Percentiles rank a stretch among this genome's conserved stretches.
These are phyloP conservation scores for Cyberlindnera misumaiensis DNA, from an alignment of 805 yeast species.

Conservation along the genomic window DNA sequence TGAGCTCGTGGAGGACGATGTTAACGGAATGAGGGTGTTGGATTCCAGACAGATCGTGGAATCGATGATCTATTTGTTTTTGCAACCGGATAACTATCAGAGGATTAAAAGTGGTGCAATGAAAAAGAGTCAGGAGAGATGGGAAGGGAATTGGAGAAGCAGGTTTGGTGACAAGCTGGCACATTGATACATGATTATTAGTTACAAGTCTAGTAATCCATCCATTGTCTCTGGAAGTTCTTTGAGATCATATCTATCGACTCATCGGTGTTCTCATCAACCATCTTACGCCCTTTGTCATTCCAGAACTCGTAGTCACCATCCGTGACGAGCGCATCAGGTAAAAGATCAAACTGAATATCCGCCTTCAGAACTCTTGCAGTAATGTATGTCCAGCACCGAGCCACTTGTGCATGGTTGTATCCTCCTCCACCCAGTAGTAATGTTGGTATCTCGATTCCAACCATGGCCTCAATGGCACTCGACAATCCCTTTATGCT, in stretches of 20 bases:
- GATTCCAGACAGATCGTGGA: conserved; percentile 39
- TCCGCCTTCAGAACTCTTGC: conserved; percentile 13
- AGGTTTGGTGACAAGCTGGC: conserved; percentile 15
- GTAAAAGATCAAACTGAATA: conserved; percentile 39
- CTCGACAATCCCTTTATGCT: conserved; percentile 43
- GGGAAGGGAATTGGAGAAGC: conserved; percentile 72
- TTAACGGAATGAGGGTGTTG: conserved; percentile 60
- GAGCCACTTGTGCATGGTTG: conserved; percentile 51
- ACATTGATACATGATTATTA: conserved; percentile 5
- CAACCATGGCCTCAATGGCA: conserved; percentile 27
- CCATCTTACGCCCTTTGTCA: conserved; percentile 27
- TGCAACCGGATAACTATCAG: conserved; percentile 26
- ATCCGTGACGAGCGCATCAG: conserved; percentile 42
- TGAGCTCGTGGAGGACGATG: conserved; percentile 65
- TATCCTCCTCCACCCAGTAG: conserved; percentile 79
- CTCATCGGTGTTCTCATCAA: conserved; percentile 24
- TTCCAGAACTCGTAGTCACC: conserved; percentile 47
- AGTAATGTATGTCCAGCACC: conserved; percentile 44
- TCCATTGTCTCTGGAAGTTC: neutral
- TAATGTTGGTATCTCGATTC: conserved; percentile 31
- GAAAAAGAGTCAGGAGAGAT: conserved; percentile 56
- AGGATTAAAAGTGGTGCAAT: conserved; percentile 63
- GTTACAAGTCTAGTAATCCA: too few relatives aligned
- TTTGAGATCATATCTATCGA: conserved; percentile 22
- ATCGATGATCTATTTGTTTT: conserved; percentile 30